Base-by-base conservation (phyloP, 305 asterid species). In the Ilex paraguariensis region DNA sequence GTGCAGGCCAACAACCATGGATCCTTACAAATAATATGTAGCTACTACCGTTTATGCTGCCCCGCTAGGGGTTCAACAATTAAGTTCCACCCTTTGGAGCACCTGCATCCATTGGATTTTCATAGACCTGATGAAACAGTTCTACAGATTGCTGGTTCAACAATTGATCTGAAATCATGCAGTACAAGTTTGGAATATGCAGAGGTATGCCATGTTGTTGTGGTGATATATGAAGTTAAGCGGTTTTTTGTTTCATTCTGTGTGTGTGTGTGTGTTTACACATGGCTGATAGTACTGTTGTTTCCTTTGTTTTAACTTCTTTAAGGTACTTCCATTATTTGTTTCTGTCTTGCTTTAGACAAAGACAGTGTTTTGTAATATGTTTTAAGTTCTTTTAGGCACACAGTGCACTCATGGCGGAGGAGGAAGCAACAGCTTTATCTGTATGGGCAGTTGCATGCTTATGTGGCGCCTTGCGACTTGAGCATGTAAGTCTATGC, bases 371-470 rank as follows among this genome's bases (percentile, higher is more conserved):
- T 28, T 42, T 56, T 17, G 31, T 50, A 56, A 30, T 69, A 50
- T 49, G 21, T 64, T 61, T 53, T 49, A 52, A 7, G 12, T 1
- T 64, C 52, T 69, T 67, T 40, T 75, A 94, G 99, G 98, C 81
- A 61, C 93, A 88, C 58, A 74, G 68, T 70, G 98, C 91, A 40
- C 95, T 94, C 52, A 78, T 84, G 93, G 99, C 79, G 59, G 98
- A 94, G 78, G 99, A 94, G 85, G 99, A 94, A 78, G 97, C 99
- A 59, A 74, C 88, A 78, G 88, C 99, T 57, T 79, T 94, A 79
- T 88, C 99, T 14, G 91, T 83, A 14, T 91, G 99, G 99, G 84
- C 98, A 67, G 69, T 91, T 79, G 96, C 99, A 61, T 88, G 97
- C 87, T 74, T 91, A 61, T 91, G 99, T 75, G 99, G 99, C 56